Base-by-base conservation (phyloP, 257 asterid species). In the Gentiana macrophylla region DNA sequence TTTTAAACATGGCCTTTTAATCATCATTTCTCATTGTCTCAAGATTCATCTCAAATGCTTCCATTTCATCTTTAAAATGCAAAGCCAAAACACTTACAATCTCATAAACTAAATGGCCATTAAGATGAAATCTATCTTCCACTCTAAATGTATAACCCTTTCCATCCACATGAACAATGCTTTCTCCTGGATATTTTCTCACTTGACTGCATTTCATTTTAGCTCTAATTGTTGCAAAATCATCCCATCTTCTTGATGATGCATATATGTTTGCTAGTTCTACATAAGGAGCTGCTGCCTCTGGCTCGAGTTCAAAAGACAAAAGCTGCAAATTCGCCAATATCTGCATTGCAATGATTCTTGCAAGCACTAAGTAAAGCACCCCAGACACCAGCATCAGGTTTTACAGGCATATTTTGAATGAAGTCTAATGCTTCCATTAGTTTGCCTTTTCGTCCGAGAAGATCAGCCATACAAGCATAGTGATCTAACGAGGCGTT, bases 241-340 rank as follows among this genome's bases (percentile, higher is more conserved):
- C 74, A 10, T 69, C 57, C 89, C 92, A 85, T 46, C 77, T 82
- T 9, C 74, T 73, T 3, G 63, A 77, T 1, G 59, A 74, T 51
- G 95, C 92, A 59, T 85, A 85, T 34, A 82, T 59, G 57, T 80
- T 85, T 38, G 92, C 84, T 86, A 85, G 74, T 56, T 80, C 92
- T 1, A 82, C 92, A 6, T 78, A 85, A 8, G 95, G 85, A 35
- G 95, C 86, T 4, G 95, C 84, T 56, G 74, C 72, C 11, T 48
- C 55, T 3, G 93, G 83, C 36, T 83, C 89, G 3, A 78, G 72
- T 49, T 66, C 62, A 50, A 83, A 56, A 83, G 84, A 35, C 46
- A 35, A 34, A 43, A 1, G 84, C 81, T 35, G 83, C 93, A 13
- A 67, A 63, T 56, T 73, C 76, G 2, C 79, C 93, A 38, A 86